Conservation (phyloP, 2,329 filamentous ascomycete species). For the Aspergillus spinulosporus region DNA sequence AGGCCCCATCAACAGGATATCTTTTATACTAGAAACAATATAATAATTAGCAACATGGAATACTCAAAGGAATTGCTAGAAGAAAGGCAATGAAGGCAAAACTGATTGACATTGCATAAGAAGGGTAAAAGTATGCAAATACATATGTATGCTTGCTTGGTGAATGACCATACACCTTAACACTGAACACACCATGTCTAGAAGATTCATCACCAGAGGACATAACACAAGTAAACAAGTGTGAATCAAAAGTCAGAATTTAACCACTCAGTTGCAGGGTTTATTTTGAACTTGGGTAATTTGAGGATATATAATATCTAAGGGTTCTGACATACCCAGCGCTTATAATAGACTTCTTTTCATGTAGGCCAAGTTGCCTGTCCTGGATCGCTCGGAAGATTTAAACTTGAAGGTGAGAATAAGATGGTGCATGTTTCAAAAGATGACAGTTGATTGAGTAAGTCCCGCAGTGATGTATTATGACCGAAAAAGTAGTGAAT, state of each 20-base stretch:
- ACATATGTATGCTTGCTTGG: background rate
- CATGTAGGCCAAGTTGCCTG: background rate
- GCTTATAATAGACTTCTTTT: background rate
- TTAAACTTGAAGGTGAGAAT: background rate
- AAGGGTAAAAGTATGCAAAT: background rate
- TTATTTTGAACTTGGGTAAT: no score
- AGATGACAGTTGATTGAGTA: conserved; percentile 1
- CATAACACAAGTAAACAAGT: background rate
- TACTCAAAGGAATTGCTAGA: background rate
- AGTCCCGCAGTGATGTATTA: conserved; percentile 1
- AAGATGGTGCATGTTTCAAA: background rate
- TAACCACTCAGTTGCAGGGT: background rate
- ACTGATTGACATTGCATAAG: background rate
- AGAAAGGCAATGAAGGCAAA: background rate
- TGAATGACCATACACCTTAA: background rate
- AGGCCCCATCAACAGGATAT: background rate
- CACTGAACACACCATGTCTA: background rate
- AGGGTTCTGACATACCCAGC: background rate
- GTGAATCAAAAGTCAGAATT: background rate
- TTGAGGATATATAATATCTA: background rate
- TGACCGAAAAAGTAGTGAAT: background rate
- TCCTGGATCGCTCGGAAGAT: background rate
- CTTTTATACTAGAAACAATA: background rate
- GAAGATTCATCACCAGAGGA: background rate
- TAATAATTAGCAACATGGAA: background rate